These are phyloP conservation scores for Acanthamoeba healyi DNA, from an alignment of 208 protist species.

Conservation along the genomic window DNA sequence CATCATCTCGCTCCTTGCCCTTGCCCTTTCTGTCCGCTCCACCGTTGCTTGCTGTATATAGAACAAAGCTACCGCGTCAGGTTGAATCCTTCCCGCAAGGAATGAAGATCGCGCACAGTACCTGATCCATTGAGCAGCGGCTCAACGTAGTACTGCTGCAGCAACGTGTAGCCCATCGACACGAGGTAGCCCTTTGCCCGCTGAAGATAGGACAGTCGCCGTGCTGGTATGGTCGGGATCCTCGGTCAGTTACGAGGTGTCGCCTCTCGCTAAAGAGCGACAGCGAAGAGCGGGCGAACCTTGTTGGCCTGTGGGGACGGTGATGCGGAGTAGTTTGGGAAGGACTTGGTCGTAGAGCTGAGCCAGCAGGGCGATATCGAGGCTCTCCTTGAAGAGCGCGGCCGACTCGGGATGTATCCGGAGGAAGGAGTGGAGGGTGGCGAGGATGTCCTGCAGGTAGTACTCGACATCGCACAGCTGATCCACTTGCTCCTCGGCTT, in stretches of 20 bases:
- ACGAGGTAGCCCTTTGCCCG: conserved; percentile 47
- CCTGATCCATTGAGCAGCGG: not conserved
- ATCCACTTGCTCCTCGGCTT: conserved; percentile 20
- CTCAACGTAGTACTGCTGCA: conserved; percentile 58
- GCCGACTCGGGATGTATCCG: conserved; percentile 35
- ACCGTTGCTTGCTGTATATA: not conserved
- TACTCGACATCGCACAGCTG: conserved; percentile 71
- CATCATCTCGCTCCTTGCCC: conserved; percentile 39
- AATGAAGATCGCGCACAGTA: not conserved
- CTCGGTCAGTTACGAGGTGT: too few species aligned
- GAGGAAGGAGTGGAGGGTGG: conserved; percentile 62
- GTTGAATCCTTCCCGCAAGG: too few species aligned
- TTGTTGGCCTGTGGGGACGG: not conserved
- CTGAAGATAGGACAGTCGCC: not conserved
- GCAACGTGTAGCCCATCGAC: conserved; percentile 1
- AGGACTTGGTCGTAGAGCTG: conserved; percentile 69
- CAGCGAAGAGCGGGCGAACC: not conserved
- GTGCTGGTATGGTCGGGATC: too few species aligned
- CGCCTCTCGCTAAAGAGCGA: not conserved
- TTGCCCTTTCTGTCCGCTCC: conserved; percentile 52
- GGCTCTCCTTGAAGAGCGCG: conserved; percentile 5
- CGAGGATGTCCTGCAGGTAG: conserved; percentile 75
- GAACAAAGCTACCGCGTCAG: too few species aligned
- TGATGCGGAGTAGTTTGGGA: not conserved
- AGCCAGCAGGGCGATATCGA: not conserved